A percentile compares a stretch with the other conserved stretches of the same genome.
Evolutionary conservation across 2,329 filamentous ascomycete species (phyloP).

Genomic region (Kalaharituber pfeilii): DNA sequence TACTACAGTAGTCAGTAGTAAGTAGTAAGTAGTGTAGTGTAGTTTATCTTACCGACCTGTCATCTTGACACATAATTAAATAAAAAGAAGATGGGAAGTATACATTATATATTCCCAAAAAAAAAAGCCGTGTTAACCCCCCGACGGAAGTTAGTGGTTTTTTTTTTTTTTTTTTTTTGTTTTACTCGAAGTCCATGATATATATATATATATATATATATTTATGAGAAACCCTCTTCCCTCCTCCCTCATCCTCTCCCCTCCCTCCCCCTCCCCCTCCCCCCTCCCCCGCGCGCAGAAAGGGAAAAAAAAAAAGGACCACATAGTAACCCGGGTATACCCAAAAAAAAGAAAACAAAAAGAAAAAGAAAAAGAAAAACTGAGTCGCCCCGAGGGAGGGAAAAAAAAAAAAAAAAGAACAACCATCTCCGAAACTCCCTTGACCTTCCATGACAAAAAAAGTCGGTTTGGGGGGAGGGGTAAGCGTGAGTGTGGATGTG

Average conservation of each 20-base stretch:
- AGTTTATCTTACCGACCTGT: not conserved
- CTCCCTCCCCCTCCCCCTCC: too few relatives aligned
- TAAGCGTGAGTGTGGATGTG: too few relatives aligned
- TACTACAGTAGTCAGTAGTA: not conserved
- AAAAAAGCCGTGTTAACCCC: not conserved
- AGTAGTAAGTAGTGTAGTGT: not conserved
- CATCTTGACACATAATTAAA: not conserved
- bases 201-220: not conserved
- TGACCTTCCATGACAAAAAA: too few relatives aligned
- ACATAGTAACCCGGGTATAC: too few relatives aligned
- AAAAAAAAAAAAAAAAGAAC: too few relatives aligned
- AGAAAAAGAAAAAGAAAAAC: too few relatives aligned
- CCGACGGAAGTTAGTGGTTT: not conserved
- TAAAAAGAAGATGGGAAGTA: not conserved
- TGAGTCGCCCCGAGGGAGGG: too few relatives aligned
- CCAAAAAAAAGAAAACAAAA: too few relatives aligned
- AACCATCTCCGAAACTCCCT: not conserved
- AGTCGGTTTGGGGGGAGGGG: too few relatives aligned
- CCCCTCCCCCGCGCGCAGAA: not conserved
- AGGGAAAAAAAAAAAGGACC: too few relatives aligned
- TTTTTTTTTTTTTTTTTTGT: slow-evolving; percentile 1
- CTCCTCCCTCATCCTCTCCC: not conserved
- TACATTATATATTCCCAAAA: not conserved
- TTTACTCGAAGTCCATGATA: not conserved
- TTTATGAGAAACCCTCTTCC: not conserved